Evolutionary conservation across 208 protist genomes (phyloP).

Genomic region (Angomonas ambiguus): DNA sequence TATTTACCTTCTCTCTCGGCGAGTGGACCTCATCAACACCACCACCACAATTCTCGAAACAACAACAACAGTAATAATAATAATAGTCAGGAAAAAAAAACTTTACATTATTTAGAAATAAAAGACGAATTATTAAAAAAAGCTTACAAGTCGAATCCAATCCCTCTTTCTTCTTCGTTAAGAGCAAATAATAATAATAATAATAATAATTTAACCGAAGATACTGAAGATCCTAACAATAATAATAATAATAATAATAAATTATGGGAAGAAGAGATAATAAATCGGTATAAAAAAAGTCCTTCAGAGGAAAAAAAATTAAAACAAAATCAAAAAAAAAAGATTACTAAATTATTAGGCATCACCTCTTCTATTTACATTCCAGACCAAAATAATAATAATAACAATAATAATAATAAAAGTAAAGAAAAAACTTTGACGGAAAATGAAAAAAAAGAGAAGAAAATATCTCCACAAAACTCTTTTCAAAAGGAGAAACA

Average conservation of each 20-base stretch:
- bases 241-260: background rate
- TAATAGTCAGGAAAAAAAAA: background rate
- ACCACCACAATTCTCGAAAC: background rate
- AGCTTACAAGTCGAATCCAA: background rate
- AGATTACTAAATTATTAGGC: no score
- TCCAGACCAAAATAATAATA: constrained; percentile 5
- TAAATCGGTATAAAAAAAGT: background rate
- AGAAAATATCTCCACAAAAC: no score
- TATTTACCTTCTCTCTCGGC: no score
- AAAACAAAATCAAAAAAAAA: background rate
- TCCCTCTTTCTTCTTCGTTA: no score
- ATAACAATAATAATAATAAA: background rate
- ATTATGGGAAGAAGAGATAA: background rate
- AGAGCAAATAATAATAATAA: no score
- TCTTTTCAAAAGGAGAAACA: no score
- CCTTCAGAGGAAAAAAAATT: background rate
- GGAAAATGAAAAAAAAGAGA: no score
- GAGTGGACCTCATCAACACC: background rate
- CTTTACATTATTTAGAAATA: background rate
- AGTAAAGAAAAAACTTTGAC: background rate
- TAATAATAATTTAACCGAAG: background rate
- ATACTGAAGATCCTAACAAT: background rate
- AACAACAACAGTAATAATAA: background rate
- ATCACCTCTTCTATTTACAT: background rate
- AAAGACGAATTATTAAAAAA: background rate